Percentiles rank a stretch among this genome's conserved stretches.
These are phyloP conservation scores for Wickerhamomyces rabaulensis DNA, from an alignment of 805 yeast genomes.

Conservation along the genomic window DNA sequence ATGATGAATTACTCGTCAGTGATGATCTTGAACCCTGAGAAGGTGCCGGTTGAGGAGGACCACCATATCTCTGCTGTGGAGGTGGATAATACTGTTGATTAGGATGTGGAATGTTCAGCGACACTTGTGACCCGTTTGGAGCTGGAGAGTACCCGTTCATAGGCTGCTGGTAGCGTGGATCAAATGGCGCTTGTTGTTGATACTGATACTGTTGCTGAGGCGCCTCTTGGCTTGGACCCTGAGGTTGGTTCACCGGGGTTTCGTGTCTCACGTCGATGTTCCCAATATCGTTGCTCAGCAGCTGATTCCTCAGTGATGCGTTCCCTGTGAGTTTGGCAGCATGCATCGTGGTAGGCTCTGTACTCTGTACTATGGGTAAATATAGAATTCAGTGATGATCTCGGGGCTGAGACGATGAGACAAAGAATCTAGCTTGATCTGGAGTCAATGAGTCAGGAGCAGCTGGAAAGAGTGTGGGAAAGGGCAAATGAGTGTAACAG, in stretches of 20 bases:
- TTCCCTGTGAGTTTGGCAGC: constrained; percentile 1
- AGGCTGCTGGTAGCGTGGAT: constrained; percentile 12
- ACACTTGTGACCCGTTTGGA: not conserved
- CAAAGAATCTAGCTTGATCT: not conserved
- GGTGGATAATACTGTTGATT: constrained; percentile 1
- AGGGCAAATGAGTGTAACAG: not conserved
- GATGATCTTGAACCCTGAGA: constrained; percentile 19
- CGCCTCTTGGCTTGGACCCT: constrained; percentile 1
- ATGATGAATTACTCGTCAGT: constrained; percentile 10
- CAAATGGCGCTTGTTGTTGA: constrained; percentile 13
- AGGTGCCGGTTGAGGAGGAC: not conserved
- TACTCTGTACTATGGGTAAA: not conserved
- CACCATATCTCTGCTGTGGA: not conserved
- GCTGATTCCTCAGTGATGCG: constrained; percentile 27
- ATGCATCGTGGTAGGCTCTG: constrained; percentile 1
- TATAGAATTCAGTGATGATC: not conserved
- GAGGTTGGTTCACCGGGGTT: constrained; percentile 25
- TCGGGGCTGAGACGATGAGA: not conserved
- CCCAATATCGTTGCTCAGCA: constrained; percentile 35
- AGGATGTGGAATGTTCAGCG: not conserved
- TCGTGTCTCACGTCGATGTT: constrained; percentile 41
- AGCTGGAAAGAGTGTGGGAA: not conserved
- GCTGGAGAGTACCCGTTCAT: not conserved
- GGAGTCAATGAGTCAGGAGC: not conserved
- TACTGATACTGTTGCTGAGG: constrained; percentile 1